A percentile compares a stretch with the other conserved stretches of the same genome.
These are phyloP conservation scores for Pichia sp. DNA, from an alignment of 1,139 yeast genomes.

Conservation along the genomic window DNA sequence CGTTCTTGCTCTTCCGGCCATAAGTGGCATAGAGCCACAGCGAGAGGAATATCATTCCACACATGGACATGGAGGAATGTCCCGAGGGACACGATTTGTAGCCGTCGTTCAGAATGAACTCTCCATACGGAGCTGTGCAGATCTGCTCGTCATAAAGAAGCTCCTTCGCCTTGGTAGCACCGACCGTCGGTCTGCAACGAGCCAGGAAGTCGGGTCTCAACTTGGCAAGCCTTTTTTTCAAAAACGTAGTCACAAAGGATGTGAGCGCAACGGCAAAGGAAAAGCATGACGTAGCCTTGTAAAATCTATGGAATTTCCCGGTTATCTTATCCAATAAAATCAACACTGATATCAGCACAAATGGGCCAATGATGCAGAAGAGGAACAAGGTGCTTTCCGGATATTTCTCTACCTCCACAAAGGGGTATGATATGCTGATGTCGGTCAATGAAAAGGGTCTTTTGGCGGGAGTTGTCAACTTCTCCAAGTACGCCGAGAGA, in stretches of 20 bases:
- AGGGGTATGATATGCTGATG: conserved; percentile 43
- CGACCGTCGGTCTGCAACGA: conserved; percentile 45
- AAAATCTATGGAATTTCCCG: conserved; percentile 15
- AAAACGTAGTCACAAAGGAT: conserved; percentile 43
- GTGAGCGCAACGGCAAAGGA: conserved; percentile 39
- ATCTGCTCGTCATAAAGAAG: conserved; percentile 32
- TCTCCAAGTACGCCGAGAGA: conserved; percentile 21
- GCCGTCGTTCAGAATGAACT: conserved; percentile 53
- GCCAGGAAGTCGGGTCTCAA: conserved; percentile 75
- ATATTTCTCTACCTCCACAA: conserved; percentile 42
- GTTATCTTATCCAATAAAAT: conserved; percentile 5
- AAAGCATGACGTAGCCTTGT: conserved; percentile 40
- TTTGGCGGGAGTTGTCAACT: conserved; percentile 32
- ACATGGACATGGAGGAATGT: conserved; percentile 61
- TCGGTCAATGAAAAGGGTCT: conserved; percentile 39
- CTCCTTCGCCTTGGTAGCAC: neutral
- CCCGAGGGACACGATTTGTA: conserved; percentile 79
- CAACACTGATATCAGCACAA: conserved; percentile 26
- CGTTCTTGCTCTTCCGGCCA: conserved; percentile 33
- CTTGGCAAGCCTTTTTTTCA: conserved; percentile 71
- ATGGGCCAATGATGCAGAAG: conserved; percentile 40
- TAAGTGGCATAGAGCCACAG: conserved; percentile 59
- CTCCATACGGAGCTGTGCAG: conserved; percentile 50
- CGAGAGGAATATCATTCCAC: conserved; percentile 61
- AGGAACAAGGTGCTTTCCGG: conserved; percentile 35